phyloP scores from a whole-genome alignment of 768 basidiomycete species.

The Xanthoconium stramineum region DNA sequence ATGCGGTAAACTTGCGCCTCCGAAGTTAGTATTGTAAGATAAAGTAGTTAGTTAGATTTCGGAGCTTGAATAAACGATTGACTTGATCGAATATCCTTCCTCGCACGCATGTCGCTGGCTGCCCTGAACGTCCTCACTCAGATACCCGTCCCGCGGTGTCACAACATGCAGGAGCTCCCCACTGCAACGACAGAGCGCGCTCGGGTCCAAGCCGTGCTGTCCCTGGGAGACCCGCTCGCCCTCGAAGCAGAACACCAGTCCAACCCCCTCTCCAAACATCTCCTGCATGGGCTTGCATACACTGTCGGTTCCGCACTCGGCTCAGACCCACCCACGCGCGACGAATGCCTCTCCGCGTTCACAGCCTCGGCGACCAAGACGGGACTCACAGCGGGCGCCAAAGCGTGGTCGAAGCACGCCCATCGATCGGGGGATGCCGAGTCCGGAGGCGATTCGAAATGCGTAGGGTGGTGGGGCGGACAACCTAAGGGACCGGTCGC shows the following conservation, averaged over 20 bases:
- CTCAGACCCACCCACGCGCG: constrained; percentile 45
- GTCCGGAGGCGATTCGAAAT: not conserved
- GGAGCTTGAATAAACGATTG: constrained; percentile 17
- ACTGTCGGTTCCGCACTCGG: constrained; percentile 58
- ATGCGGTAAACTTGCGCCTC: constrained; percentile 63
- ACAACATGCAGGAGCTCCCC: constrained; percentile 44
- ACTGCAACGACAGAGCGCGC: constrained; percentile 37
- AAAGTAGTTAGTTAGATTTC: not conserved
- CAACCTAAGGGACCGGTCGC: constrained; percentile 50
- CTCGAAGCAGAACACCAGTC: constrained; percentile 17
- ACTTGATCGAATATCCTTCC: not conserved
- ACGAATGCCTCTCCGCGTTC: constrained; percentile 54
- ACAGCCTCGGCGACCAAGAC: constrained; percentile 42
- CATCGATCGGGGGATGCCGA: constrained; percentile 42
- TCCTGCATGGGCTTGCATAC: constrained; percentile 53
- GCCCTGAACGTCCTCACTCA: not conserved
- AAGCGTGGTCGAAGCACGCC: constrained; percentile 66
- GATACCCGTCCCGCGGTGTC: constrained; percentile 36
- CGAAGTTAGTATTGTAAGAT: constrained; percentile 40
- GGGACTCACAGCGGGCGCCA: constrained; percentile 55
- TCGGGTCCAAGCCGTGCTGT: constrained; percentile 25
- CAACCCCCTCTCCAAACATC: constrained; percentile 40
- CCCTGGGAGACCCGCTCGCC: not conserved
- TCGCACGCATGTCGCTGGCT: not conserved
- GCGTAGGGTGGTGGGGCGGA: constrained; percentile 56